These are phyloP conservation scores for Emericellopsis terricola DNA, from an alignment of 495 filamentous ascomycete species.

Conservation along the genomic window DNA sequence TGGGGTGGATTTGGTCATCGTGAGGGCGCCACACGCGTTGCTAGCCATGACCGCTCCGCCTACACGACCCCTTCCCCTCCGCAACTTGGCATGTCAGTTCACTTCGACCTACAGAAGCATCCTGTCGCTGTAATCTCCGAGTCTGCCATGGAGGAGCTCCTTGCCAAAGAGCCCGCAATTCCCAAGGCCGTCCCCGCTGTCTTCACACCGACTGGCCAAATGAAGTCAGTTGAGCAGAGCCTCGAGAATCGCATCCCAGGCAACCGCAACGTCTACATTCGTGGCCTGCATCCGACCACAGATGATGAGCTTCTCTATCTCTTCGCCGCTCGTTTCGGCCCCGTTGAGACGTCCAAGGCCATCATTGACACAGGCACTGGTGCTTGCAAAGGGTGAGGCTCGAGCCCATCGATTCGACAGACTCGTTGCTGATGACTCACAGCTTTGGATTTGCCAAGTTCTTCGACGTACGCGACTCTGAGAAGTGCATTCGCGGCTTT, in stretches of 20 bases:
- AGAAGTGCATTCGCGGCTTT: slow-evolving; percentile 93
- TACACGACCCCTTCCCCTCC: slow-evolving; percentile 48
- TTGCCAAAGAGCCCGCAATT: slow-evolving; percentile 60
- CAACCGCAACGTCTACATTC: slow-evolving; percentile 91
- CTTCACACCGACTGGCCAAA: slow-evolving; percentile 52
- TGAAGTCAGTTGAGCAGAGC: slow-evolving; percentile 74
- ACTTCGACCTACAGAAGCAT: slow-evolving; percentile 6
- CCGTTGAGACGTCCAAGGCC: slow-evolving; percentile 84
- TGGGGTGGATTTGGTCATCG: slow-evolving; percentile 36
- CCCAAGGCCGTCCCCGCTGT: slow-evolving; percentile 79
- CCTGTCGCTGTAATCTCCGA: slow-evolving; percentile 21
- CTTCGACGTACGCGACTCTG: slow-evolving; percentile 67
- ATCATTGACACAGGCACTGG: slow-evolving; percentile 88
- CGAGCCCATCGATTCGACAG: no score
- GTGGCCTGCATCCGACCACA: slow-evolving; percentile 83
- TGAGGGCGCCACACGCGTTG: slow-evolving; percentile 27
- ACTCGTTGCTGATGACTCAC: slow-evolving; percentile 5
- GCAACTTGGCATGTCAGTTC: slow-evolving; percentile 19
- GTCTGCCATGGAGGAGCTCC: slow-evolving; percentile 49
- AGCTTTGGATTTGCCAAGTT: slow-evolving; percentile 97
- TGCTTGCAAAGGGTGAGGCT: slow-evolving; percentile 88
- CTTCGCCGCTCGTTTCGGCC: slow-evolving; percentile 76
- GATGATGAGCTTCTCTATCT: slow-evolving; percentile 73
- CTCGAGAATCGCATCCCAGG: slow-evolving; percentile 73
- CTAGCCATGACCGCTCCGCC: slow-evolving; percentile 42